Base-by-base conservation (phyloP, 1,284 basidiomycete species). In the Puccinia horiana region DNA sequence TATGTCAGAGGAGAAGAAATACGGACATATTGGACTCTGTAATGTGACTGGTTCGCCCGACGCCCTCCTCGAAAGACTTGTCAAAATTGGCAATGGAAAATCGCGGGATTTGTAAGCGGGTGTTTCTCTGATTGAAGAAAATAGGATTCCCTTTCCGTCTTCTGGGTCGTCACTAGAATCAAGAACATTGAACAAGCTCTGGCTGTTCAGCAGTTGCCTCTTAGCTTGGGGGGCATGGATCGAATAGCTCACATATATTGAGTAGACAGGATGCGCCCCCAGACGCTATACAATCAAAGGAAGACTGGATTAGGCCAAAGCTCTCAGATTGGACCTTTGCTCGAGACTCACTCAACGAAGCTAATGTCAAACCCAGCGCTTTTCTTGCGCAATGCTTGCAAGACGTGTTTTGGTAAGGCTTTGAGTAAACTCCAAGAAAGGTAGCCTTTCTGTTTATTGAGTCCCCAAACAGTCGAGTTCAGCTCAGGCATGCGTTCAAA, bases 121-220 rank as follows among this genome's bases (percentile, higher is more conserved):
- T 32, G 80, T 76, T 52, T 82, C 49, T 23, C 26, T 82, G 37
- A 82, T 67, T n/a, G 80, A 67, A 26, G 80, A 82, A 37, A 75
- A 82, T 8, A 76, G 49, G 0, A 76, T 23, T 18, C 44, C 58
- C 67, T 75, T 82, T 32, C 80, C 80, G 42, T 73, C 67, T 44
- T 35, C 69, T 5, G 52, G 67, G 67, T 81, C 78, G 29, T 81
- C 35, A 65, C 77, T 79, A 32, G 20, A 26, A 58, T 40, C 35
- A 44, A n/a, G 37, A 58, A 58, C 11, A 69, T 67, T 54, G 32
- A 23, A 9, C 42, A 61, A 12, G 9, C 1, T 18, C 40, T 42
- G 20, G 26, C 44, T 1, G 32, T 9, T 69, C 18, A 35, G 26
- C 8, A 58, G 29, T 37, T 37, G 23, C 5, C 14, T 37, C 47